These are phyloP conservation scores for Pelargonium nanum DNA, from an alignment of 345 rosid species.

Conservation along the genomic window DNA sequence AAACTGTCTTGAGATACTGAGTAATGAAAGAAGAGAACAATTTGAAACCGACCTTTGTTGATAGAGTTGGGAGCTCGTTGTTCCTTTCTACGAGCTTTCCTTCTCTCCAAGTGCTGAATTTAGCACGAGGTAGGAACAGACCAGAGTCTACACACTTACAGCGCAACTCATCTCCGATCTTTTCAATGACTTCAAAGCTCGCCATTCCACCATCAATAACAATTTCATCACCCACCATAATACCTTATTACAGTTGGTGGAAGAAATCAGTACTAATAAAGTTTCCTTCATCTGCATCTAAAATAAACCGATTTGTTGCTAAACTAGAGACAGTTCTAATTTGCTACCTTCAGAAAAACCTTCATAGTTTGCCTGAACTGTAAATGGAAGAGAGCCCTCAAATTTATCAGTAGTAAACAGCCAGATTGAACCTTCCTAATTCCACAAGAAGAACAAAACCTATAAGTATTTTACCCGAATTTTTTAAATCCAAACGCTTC, in stretches of 20 bases:
- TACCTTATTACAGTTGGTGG: no score
- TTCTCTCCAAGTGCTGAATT: conserved; percentile 61
- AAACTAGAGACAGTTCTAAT: neutral
- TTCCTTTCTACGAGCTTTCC: conserved; percentile 43
- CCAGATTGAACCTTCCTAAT: conserved; percentile 61
- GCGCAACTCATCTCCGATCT: conserved; percentile 38
- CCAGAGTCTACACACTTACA: conserved; percentile 64
- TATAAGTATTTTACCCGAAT: no score
- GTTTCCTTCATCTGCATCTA: neutral
- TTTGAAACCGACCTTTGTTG: conserved; percentile 34
- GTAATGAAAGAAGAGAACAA: neutral
- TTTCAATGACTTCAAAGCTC: conserved; percentile 55
- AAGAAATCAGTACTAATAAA: no score
- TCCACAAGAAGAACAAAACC: conserved; percentile 1
- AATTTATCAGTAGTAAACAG: conserved; percentile 41
- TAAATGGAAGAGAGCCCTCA: conserved; percentile 41
- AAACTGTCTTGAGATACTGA: no score
- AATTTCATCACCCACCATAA: conserved; percentile 58
- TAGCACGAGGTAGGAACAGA: conserved; percentile 57
- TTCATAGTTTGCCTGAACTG: conserved; percentile 50
- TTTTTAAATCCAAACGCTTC: no score
- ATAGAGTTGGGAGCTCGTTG: conserved; percentile 41
- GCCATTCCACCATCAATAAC: conserved; percentile 78
- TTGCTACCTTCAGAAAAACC: conserved; percentile 58
- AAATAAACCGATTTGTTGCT: neutral